These are phyloP conservation scores for Paramarasmius palmivorus DNA, from an alignment of 1,284 basidiomycete genomes.

Conservation along the genomic window DNA sequence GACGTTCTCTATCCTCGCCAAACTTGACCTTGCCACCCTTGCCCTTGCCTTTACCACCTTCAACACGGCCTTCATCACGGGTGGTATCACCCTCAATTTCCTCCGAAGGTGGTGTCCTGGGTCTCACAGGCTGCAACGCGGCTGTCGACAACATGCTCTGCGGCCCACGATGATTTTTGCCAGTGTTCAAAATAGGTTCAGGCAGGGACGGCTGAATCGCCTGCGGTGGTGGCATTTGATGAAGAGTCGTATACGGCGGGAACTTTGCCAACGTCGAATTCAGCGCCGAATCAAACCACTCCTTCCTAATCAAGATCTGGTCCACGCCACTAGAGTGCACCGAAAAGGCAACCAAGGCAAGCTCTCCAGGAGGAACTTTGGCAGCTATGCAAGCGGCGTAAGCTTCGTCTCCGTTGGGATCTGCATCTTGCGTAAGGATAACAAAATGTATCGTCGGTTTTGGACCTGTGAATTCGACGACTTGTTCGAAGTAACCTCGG, in stretches of 20 bases:
- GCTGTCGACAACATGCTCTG: slow-evolving; percentile 12
- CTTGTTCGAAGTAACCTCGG: slow-evolving; percentile 71
- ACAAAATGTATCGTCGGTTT: slow-evolving; percentile 85
- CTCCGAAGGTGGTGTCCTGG: slow-evolving; percentile 69
- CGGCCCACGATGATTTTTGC: slow-evolving; percentile 2
- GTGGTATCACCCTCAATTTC: slow-evolving; percentile 65
- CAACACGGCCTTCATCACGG: slow-evolving; percentile 55
- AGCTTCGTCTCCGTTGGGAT: slow-evolving; percentile 76
- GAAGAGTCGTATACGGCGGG: slow-evolving; percentile 48
- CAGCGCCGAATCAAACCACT: slow-evolving; percentile 75
- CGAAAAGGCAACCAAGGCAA: slow-evolving; percentile 79
- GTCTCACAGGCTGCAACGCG: slow-evolving; percentile 40
- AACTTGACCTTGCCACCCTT: slow-evolving; percentile 60
- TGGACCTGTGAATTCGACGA: slow-evolving; percentile 79
- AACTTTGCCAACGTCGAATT: slow-evolving; percentile 56
- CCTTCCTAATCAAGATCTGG: slow-evolving; percentile 78
- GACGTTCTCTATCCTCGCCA: slow-evolving; percentile 49
- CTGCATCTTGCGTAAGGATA: slow-evolving; percentile 76
- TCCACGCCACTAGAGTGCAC: slow-evolving; percentile 82
- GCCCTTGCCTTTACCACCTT: slow-evolving; percentile 40
- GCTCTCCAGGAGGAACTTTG: slow-evolving; percentile 70
- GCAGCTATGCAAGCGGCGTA: slow-evolving; percentile 79
- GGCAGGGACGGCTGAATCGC: slow-evolving; percentile 25
- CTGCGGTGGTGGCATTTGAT: slow-evolving; percentile 25
- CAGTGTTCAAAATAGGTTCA: slow-evolving; percentile 15